Evolutionary conservation across 73 alveolate genomes (phyloP).

Genomic region (Paramecium biaurelia): DNA sequence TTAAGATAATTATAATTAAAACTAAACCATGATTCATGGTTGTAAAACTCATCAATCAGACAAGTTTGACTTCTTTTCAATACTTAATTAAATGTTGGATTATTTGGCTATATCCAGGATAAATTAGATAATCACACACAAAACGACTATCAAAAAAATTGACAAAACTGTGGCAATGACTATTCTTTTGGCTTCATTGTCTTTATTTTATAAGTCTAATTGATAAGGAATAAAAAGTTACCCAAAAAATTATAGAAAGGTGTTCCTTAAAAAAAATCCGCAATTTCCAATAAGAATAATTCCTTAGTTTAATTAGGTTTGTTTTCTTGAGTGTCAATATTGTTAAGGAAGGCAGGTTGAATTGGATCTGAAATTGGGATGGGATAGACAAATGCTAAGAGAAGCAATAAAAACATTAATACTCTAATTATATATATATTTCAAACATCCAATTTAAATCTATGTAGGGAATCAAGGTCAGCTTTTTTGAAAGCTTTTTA

Average conservation of each 20-base stretch:
- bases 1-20: background rate
- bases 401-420: background rate
- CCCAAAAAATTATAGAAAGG: background rate
- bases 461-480: background rate
- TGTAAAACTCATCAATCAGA: background rate
- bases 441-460: conserved; percentile 16
- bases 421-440: background rate
- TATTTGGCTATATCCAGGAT: background rate
- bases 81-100: background rate
- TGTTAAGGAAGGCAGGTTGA: background rate
- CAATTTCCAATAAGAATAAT: background rate
- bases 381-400: background rate
- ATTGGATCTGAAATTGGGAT: background rate
- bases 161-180: background rate
- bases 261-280: background rate
- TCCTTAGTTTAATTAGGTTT: background rate
- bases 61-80: background rate
- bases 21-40: background rate
- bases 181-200: background rate
- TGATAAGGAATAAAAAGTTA: background rate
- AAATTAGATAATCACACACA: background rate
- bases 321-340: background rate
- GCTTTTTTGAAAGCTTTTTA: background rate
- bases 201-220: background rate
- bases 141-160: background rate